Evolutionary conservation across 1,139 yeast species (phyloP).

Genomic region (Tardiomyces blankii): DNA sequence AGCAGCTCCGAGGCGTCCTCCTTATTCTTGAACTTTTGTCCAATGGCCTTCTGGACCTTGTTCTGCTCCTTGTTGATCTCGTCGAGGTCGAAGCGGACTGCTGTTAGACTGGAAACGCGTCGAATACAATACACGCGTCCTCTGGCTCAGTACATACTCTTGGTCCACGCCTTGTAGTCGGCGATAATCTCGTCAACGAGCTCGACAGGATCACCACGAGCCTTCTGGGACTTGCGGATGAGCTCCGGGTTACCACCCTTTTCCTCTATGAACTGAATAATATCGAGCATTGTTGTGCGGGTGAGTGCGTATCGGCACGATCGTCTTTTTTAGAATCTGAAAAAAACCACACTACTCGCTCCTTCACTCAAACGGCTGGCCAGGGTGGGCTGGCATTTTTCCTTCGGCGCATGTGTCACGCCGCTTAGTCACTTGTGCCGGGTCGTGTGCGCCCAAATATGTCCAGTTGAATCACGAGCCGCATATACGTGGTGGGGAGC

Average conservation of each 20-base stretch:
- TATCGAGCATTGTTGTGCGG: constrained; percentile 77
- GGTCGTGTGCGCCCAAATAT: too few species aligned
- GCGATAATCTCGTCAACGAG: constrained; percentile 87
- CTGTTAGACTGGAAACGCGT: background rate
- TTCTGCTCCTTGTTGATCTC: constrained; percentile 79
- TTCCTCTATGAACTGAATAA: constrained; percentile 81
- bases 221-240: constrained; percentile 79
- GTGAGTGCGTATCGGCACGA: background rate
- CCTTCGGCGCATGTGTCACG: too few species aligned
- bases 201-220: constrained; percentile 92
- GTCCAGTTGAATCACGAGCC: too few species aligned
- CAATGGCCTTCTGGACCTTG: constrained; percentile 85
- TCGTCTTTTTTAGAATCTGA: too few species aligned
- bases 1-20: constrained; percentile 85
- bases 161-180: constrained; percentile 89
- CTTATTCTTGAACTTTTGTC: constrained; percentile 83
- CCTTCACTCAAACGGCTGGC: too few species aligned
- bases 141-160: constrained; percentile 22
- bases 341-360: too few species aligned
- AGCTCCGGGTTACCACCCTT: constrained; percentile 93
- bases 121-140: background rate
- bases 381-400: too few species aligned
- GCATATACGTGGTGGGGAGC: too few species aligned
- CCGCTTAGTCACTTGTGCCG: too few species aligned
- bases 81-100: constrained; percentile 77